phyloP scores from a whole-genome alignment of 1,284 basidiomycete genomes.

The Cryptococcus sp. region DNA sequence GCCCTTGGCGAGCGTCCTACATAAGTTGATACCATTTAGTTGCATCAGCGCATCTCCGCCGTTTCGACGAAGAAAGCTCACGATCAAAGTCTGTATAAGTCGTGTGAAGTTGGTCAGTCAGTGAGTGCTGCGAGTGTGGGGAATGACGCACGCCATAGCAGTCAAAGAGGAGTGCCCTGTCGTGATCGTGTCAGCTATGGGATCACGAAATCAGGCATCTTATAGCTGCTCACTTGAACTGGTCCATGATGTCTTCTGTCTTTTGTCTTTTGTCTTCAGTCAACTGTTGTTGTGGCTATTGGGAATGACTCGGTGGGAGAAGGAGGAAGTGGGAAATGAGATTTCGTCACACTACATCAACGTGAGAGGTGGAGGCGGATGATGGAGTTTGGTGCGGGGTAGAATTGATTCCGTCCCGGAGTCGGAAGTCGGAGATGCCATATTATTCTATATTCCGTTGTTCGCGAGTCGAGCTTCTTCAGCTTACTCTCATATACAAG shows the following conservation, averaged over 20 bases:
- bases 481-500: neutral
- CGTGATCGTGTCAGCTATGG: too few relatives aligned
- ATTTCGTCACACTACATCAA: too few relatives aligned
- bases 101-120: neutral
- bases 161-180: constrained; percentile 18
- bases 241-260: neutral
- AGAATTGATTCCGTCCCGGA: neutral
- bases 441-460: neutral
- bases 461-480: neutral
- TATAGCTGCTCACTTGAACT: neutral
- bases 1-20: constrained; percentile 40
- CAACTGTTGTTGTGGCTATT: too few relatives aligned
- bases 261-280: too few relatives aligned
- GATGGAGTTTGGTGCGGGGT: neutral
- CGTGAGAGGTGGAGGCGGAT: too few relatives aligned
- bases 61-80: too few relatives aligned
- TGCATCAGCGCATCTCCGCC: too few relatives aligned
- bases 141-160: constrained; percentile 17
- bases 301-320: too few relatives aligned
- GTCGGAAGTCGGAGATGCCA: neutral
- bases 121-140: neutral
- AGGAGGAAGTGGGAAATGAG: too few relatives aligned
- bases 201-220: neutral
- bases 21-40: too few relatives aligned
- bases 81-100: neutral